These are phyloP conservation scores for Phytophthora parvispora DNA, from an alignment of 352 stramenopile genomes.

Conservation along the genomic window DNA sequence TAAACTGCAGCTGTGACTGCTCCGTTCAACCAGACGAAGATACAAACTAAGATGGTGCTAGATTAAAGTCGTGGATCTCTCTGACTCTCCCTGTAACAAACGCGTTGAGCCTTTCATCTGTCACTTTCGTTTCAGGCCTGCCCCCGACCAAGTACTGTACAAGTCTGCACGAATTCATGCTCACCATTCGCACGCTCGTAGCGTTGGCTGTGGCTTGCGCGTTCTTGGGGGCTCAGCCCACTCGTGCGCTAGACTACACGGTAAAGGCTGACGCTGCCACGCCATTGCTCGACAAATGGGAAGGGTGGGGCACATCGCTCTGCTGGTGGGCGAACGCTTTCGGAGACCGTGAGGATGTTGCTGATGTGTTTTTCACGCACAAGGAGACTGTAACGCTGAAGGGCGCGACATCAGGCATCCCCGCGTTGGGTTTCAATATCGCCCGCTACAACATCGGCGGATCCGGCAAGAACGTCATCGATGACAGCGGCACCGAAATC, in stretches of 20 bases:
- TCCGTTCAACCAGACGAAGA: slow-evolving; percentile 22
- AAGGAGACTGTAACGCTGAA: slow-evolving; percentile 46
- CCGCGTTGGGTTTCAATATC: slow-evolving; percentile 65
- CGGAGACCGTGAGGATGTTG: slow-evolving; percentile 60
- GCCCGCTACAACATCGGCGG: slow-evolving; percentile 72
- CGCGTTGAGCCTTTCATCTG: neutral
- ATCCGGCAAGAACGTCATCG: slow-evolving; percentile 49
- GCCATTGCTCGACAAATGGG: slow-evolving; percentile 40
- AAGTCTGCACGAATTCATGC: slow-evolving; percentile 10
- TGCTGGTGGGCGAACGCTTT: slow-evolving; percentile 77
- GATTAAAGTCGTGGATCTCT: neutral
- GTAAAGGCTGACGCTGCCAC: slow-evolving; percentile 27
- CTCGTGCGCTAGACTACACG: slow-evolving; percentile 22
- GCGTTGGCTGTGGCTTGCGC: slow-evolving; percentile 2
- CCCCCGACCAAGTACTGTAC: neutral
- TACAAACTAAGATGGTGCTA: slow-evolving; percentile 23
- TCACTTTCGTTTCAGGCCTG: slow-evolving; percentile 5
- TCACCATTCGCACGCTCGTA: slow-evolving; percentile 16
- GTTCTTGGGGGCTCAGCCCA: slow-evolving; percentile 5
- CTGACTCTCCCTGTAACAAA: slow-evolving; percentile 1
- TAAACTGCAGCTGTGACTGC: neutral
- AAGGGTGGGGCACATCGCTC: slow-evolving; percentile 73
- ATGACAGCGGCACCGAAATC: slow-evolving; percentile 45
- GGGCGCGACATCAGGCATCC: slow-evolving; percentile 31
- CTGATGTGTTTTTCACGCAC: slow-evolving; percentile 62